Evolutionary conservation across 179 eudicot genomes (phyloP).

Genomic region (Spinacia oleracea): DNA sequence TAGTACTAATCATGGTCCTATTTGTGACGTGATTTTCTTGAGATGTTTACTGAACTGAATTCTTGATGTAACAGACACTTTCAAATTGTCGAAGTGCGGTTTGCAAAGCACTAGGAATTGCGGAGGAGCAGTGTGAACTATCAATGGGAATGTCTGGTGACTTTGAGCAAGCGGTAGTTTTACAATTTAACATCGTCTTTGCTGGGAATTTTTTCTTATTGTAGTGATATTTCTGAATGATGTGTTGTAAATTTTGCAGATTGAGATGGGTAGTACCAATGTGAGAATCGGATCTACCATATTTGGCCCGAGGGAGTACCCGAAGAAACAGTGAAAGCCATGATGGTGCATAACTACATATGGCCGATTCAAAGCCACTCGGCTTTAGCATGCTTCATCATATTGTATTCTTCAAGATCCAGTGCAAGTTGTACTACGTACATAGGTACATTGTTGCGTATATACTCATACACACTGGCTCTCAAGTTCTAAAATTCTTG

Average conservation of each 20-base stretch:
- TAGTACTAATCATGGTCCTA: background rate
- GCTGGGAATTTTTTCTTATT: background rate
- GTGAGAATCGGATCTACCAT: constrained; percentile 94
- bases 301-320: constrained; percentile 89
- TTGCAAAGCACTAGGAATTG: constrained; percentile 79
- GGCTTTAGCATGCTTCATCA: background rate
- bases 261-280: constrained; percentile 88
- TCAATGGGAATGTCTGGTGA: constrained; percentile 99
- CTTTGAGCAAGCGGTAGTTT: constrained; percentile 94
- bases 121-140: constrained; percentile 67
- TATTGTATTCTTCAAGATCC: background rate
- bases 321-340: constrained; percentile 46
- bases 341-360: background rate
- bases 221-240: background rate
- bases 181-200: constrained; percentile 17
- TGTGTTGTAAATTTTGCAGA: constrained; percentile 47
- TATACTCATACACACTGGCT: constrained; percentile 1
- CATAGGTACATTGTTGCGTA: constrained; percentile 1
- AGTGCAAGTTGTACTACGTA: background rate
- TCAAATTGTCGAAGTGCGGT: constrained; percentile 64
- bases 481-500: background rate
- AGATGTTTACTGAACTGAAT: background rate
- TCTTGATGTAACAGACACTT: constrained; percentile 49
- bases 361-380: background rate
- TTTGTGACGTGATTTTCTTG: constrained; percentile 5